phyloP scores from a whole-genome alignment of 768 basidiomycete species.

The Erythrobasidium yunnanense region DNA sequence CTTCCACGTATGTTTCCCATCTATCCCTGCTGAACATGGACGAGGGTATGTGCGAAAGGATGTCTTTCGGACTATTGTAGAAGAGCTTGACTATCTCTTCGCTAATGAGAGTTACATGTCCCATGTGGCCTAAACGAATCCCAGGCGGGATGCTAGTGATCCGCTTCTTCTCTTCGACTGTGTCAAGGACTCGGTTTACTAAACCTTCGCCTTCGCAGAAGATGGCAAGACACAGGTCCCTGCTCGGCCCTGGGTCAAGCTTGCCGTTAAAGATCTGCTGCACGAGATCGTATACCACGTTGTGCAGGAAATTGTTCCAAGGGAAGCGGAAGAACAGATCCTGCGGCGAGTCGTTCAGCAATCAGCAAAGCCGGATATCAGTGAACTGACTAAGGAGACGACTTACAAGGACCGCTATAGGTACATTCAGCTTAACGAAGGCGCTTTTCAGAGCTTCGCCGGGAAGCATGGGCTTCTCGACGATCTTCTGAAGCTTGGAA shows the following conservation, averaged over 20 bases:
- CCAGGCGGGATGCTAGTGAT: slow-evolving; percentile 28
- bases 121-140: slow-evolving; percentile 77
- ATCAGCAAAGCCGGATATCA: too few species aligned
- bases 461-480: too few species aligned
- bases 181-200: slow-evolving; percentile 72
- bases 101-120: slow-evolving; percentile 84
- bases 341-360: slow-evolving; percentile 45
- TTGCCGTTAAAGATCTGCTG: slow-evolving; percentile 89
- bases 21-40: neutral
- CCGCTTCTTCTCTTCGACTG: slow-evolving; percentile 66
- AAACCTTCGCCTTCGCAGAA: slow-evolving; percentile 77
- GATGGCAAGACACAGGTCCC: slow-evolving; percentile 67
- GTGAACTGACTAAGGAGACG: too few species aligned
- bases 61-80: slow-evolving; percentile 71
- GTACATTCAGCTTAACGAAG: too few species aligned
- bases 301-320: slow-evolving; percentile 96
- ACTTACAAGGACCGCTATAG: slow-evolving; percentile 69
- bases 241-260: slow-evolving; percentile 68
- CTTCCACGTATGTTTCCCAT: slow-evolving; percentile 84
- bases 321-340: slow-evolving; percentile 92
- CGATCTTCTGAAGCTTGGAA: too few species aligned
- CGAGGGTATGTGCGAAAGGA: slow-evolving; percentile 46
- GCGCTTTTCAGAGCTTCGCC: too few species aligned
- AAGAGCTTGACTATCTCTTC: slow-evolving; percentile 87
- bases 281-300: slow-evolving; percentile 85